A percentile compares a stretch with the other conserved stretches of the same genome.
Conservation (phyloP, 768 basidiomycete genomes). For the Tulasnella sp. region DNA sequence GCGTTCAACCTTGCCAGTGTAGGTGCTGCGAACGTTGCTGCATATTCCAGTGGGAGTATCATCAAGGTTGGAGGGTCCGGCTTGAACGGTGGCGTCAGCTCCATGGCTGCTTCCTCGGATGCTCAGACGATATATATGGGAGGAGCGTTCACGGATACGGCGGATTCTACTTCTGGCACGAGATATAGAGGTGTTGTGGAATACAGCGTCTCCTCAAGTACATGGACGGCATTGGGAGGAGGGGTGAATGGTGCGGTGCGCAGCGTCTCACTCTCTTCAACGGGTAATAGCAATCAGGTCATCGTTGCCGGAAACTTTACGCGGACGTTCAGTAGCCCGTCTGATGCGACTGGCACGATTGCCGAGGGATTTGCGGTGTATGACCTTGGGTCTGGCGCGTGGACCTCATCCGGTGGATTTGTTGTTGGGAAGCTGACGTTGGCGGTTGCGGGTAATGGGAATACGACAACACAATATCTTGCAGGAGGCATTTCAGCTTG, state of each 20-base stretch:
- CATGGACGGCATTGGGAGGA: constrained; percentile 59
- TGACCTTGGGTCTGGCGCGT: constrained; percentile 47
- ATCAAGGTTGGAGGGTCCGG: constrained; percentile 50
- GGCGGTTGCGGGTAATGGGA: constrained; percentile 46
- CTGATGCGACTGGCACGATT: constrained; percentile 26
- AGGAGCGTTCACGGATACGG: constrained; percentile 74
- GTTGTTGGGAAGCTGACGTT: constrained; percentile 60
- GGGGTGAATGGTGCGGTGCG: constrained; percentile 73
- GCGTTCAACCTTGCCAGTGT: constrained; percentile 49
- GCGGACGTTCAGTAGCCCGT: constrained; percentile 30
- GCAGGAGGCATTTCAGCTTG: constrained; percentile 55
- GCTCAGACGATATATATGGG: constrained; percentile 56
- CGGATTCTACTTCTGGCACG: constrained; percentile 36
- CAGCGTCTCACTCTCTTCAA: constrained; percentile 36
- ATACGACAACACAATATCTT: constrained; percentile 43
- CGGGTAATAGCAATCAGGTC: constrained; percentile 35
- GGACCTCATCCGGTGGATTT: constrained; percentile 70
- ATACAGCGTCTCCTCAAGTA: constrained; percentile 54
- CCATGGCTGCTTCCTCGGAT: constrained; percentile 52
- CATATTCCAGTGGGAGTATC: constrained; percentile 51
- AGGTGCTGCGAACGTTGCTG: constrained; percentile 54
- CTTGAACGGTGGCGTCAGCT: constrained; percentile 66
- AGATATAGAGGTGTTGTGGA: constrained; percentile 53
- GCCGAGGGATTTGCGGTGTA: constrained; percentile 65
- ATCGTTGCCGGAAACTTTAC: constrained; percentile 73